phyloP scores from a whole-genome alignment of 768 basidiomycete species.

The Pleurotus djamor region DNA sequence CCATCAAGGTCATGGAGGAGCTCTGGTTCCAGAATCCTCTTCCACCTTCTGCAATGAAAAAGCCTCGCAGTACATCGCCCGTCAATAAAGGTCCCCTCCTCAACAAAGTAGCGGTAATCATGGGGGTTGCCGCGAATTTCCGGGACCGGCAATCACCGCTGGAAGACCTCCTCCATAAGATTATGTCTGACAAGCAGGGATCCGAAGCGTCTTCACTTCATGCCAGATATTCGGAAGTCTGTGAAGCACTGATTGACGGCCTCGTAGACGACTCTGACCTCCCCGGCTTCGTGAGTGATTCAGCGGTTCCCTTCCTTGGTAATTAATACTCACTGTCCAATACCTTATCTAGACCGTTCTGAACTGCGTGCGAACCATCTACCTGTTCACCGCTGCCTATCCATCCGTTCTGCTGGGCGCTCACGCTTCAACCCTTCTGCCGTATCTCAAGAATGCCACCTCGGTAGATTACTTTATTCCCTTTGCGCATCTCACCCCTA shows the following conservation, averaged over 20 bases:
- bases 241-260: slow-evolving; percentile 82
- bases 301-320: background rate
- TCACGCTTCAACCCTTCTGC: slow-evolving; percentile 83
- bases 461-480: slow-evolving; percentile 47
- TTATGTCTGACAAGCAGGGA: slow-evolving; percentile 72
- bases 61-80: slow-evolving; percentile 30
- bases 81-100: slow-evolving; percentile 60
- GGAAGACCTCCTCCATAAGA: slow-evolving; percentile 82
- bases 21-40: slow-evolving; percentile 70
- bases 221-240: slow-evolving; percentile 74
- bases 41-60: slow-evolving; percentile 30
- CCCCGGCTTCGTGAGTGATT: slow-evolving; percentile 65
- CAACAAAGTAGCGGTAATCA: slow-evolving; percentile 75
- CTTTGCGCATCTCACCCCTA: slow-evolving; percentile 2
- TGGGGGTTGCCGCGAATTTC: slow-evolving; percentile 81
- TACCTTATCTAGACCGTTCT: slow-evolving; percentile 58
- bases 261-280: slow-evolving; percentile 85
- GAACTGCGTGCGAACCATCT: slow-evolving; percentile 83
- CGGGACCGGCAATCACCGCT: slow-evolving; percentile 82
- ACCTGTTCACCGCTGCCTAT: slow-evolving; percentile 79
- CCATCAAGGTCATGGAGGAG: slow-evolving; percentile 87
- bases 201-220: slow-evolving; percentile 53
- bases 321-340: slow-evolving; percentile 4
- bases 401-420: slow-evolving; percentile 81
- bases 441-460: slow-evolving; percentile 83